Conservation (phyloP, 495 filamentous ascomycete genomes). For the Aspergillus coremiiformis region DNA sequence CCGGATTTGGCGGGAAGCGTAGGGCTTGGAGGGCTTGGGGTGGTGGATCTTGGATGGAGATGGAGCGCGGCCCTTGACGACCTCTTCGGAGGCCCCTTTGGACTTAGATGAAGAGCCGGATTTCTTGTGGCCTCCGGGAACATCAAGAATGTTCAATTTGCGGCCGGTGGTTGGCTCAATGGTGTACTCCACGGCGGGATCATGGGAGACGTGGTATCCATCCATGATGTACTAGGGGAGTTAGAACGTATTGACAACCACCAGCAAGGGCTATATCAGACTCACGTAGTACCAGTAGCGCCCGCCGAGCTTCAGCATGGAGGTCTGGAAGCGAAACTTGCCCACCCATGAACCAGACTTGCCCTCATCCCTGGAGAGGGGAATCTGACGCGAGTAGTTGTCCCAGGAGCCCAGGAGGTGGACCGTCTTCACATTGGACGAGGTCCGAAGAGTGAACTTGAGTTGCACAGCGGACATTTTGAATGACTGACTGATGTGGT, state of each 20-base stretch:
- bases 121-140: constrained; percentile 43
- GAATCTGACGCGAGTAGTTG: constrained; percentile 88
- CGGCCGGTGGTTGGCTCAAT: constrained; percentile 96
- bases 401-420: constrained; percentile 98
- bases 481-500: constrained; percentile 25
- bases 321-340: constrained; percentile 89
- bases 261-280: not conserved
- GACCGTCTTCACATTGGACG: constrained; percentile 93
- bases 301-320: constrained; percentile 71
- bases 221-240: constrained; percentile 82
- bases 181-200: constrained; percentile 82
- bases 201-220: constrained; percentile 96
- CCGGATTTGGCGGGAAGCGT: constrained; percentile 77
- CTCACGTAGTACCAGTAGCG: constrained; percentile 97
- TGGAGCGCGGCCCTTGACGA: constrained; percentile 79
- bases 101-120: constrained; percentile 23
- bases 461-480: constrained; percentile 78
- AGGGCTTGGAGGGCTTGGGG: constrained; percentile 81
- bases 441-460: constrained; percentile 87
- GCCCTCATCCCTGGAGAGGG: constrained; percentile 77
- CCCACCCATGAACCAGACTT: constrained; percentile 87
- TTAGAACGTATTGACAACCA: constrained; percentile 10
- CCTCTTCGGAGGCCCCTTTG: constrained; percentile 43
- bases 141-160: constrained; percentile 74
- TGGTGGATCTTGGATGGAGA: constrained; percentile 83